phyloP scores from a whole-genome alignment of 2,329 filamentous ascomycete genomes.

The Penicillium sp. region DNA sequence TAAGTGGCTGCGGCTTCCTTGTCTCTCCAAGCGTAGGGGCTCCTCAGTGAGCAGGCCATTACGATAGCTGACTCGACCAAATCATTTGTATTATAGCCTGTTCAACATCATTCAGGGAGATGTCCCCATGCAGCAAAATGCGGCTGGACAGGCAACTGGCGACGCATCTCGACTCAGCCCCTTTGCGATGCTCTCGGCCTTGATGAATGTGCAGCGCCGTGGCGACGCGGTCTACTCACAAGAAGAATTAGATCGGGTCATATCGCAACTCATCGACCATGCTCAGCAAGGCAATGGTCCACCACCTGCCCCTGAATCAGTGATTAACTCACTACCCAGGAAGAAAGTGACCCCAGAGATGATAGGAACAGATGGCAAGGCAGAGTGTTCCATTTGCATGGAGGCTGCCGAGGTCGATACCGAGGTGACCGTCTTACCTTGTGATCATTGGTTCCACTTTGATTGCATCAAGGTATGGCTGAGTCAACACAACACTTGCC shows the following conservation, averaged over 20 bases:
- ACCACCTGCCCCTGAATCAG: slow-evolving; percentile 69
- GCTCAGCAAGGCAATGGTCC: slow-evolving; percentile 68
- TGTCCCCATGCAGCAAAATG: slow-evolving; percentile 7
- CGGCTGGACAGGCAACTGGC: slow-evolving; percentile 14
- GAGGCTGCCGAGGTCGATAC: slow-evolving; percentile 69
- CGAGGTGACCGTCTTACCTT: slow-evolving; percentile 72
- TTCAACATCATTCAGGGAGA: slow-evolving; percentile 26
- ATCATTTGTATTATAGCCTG: slow-evolving; percentile 19
- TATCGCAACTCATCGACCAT: slow-evolving; percentile 82
- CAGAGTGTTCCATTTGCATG: slow-evolving; percentile 93
- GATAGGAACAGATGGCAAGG: slow-evolving; percentile 60
- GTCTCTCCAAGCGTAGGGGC: not conserved
- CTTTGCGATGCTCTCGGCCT: slow-evolving; percentile 41
- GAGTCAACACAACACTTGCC: slow-evolving; percentile 86
- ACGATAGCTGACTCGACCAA: not conserved
- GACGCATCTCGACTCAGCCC: slow-evolving; percentile 30
- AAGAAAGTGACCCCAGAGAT: slow-evolving; percentile 64
- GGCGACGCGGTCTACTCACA: slow-evolving; percentile 88
- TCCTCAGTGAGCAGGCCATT: not conserved
- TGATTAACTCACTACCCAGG: slow-evolving; percentile 67
- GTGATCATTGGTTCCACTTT: slow-evolving; percentile 90
- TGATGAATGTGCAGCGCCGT: slow-evolving; percentile 40
- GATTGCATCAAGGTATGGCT: slow-evolving; percentile 79
- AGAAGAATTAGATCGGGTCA: slow-evolving; percentile 81
- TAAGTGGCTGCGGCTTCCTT: slow-evolving; percentile 28